Evolutionary conservation across 2,329 filamentous ascomycete genomes (phyloP).

Genomic region (Arachnomyces sp.): DNA sequence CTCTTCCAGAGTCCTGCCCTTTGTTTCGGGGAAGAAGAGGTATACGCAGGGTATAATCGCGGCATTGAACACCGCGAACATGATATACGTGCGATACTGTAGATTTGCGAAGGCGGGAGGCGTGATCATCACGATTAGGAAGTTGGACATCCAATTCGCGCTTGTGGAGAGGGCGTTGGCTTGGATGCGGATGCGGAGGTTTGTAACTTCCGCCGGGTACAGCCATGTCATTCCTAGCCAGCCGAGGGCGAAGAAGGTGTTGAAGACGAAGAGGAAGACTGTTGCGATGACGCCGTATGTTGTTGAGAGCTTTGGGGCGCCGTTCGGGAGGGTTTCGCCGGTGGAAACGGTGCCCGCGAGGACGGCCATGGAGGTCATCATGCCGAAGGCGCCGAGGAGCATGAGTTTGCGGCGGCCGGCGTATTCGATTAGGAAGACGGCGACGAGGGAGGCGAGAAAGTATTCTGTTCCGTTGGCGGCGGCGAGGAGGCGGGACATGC

Average conservation of each 20-base stretch:
- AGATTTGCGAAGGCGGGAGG: slow-evolving; percentile 27
- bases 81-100: slow-evolving; percentile 33
- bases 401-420: slow-evolving; percentile 21
- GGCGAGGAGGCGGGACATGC: slow-evolving; percentile 25
- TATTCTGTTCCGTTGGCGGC: slow-evolving; percentile 21
- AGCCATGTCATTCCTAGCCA: slow-evolving; percentile 57
- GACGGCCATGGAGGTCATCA: slow-evolving; percentile 4
- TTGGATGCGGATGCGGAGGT: slow-evolving; percentile 44
- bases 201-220: slow-evolving; percentile 42
- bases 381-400: slow-evolving; percentile 3
- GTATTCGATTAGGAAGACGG: slow-evolving; percentile 5
- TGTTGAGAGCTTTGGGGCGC: background rate
- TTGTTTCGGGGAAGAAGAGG: slow-evolving; percentile 13
- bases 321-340: background rate
- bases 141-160: slow-evolving; percentile 16
- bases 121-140: slow-evolving; percentile 13
- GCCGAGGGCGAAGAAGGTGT: slow-evolving; percentile 58
- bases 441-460: slow-evolving; percentile 5
- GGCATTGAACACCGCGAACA: slow-evolving; percentile 26
- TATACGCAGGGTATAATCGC: slow-evolving; percentile 8
- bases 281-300: slow-evolving; percentile 4
- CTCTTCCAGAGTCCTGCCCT: slow-evolving; percentile 11
- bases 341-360: slow-evolving; percentile 3
- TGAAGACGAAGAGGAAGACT: slow-evolving; percentile 53
- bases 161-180: slow-evolving; percentile 11